Evolutionary conservation across 1,139 yeast species (phyloP).

Genomic region (Citeromyces hawaiiensis): DNA sequence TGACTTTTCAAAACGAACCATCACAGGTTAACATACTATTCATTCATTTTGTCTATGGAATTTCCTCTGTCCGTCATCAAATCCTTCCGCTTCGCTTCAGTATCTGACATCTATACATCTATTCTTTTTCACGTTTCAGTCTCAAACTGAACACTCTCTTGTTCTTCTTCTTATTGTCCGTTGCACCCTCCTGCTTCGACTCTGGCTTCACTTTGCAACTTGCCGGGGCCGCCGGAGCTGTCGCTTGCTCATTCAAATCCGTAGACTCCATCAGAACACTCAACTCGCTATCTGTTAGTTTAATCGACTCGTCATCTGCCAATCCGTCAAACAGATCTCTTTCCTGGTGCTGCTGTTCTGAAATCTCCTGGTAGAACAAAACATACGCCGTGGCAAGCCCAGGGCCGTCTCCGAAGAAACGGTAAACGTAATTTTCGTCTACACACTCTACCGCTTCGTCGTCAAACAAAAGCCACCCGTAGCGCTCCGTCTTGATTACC

Average conservation of each 20-base stretch:
- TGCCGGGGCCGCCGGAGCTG: neutral
- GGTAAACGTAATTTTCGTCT: slow-evolving; percentile 69
- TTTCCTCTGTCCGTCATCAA: too few species aligned
- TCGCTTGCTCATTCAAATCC: neutral
- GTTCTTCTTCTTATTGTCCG: neutral
- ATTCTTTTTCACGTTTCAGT: slow-evolving; percentile 1
- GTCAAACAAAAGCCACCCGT: slow-evolving; percentile 87
- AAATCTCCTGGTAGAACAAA: slow-evolving; percentile 50
- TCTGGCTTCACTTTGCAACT: neutral
- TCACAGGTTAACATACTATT: too few species aligned
- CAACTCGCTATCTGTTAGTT: neutral
- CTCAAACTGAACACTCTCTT: slow-evolving; percentile 1
- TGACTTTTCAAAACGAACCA: too few species aligned
- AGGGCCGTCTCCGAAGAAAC: slow-evolving; percentile 81
- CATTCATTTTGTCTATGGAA: too few species aligned
- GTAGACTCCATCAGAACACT: slow-evolving; percentile 1
- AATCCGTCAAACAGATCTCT: slow-evolving; percentile 13
- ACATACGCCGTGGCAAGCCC: slow-evolving; percentile 90
- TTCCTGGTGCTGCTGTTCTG: slow-evolving; percentile 14
- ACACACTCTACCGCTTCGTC: slow-evolving; percentile 91
- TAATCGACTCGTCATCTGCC: slow-evolving; percentile 6
- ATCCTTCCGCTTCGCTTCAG: neutral
- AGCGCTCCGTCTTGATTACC: slow-evolving; percentile 62
- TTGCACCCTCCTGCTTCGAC: neutral
- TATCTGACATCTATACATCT: neutral